Conservation (phyloP, 1,284 basidiomycete genomes). For the Papiliotrema laurentii region DNA sequence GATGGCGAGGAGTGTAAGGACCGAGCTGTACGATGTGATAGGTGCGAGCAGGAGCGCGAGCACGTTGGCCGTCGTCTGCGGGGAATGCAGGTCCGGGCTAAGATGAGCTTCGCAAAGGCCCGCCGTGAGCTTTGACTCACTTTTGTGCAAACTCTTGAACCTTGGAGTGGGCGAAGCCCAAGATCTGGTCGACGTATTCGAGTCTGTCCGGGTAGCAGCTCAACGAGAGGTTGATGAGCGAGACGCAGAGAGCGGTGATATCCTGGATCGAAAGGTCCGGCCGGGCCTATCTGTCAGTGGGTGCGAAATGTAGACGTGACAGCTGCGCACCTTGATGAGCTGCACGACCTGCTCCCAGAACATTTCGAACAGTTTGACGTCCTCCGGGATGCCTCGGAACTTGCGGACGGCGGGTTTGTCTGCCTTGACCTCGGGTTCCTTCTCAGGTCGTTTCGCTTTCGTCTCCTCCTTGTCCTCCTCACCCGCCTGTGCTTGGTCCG, state of each 20-base stretch:
- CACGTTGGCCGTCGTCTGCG: constrained; percentile 81
- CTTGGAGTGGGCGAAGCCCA: constrained; percentile 80
- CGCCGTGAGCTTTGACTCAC: too few relatives aligned
- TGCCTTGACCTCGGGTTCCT: constrained; percentile 9
- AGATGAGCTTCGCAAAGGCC: neutral
- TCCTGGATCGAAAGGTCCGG: constrained; percentile 94
- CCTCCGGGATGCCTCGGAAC: constrained; percentile 86
- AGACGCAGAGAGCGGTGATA: constrained; percentile 87
- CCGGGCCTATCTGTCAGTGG: constrained; percentile 60
- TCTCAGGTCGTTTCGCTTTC: constrained; percentile 47
- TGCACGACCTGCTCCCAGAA: constrained; percentile 98
- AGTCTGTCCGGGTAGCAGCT: constrained; percentile 92
- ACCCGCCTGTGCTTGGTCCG: constrained; percentile 3
- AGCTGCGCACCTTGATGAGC: constrained; percentile 77
- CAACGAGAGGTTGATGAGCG: constrained; percentile 83
- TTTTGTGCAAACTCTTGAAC: constrained; percentile 75
- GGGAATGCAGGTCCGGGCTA: constrained; percentile 80
- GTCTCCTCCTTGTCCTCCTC: constrained; percentile 45
- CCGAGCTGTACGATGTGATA: constrained; percentile 89
- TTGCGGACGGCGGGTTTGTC: constrained; percentile 23
- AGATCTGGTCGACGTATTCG: constrained; percentile 91
- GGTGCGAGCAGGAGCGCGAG: constrained; percentile 82
- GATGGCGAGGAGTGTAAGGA: constrained; percentile 86
- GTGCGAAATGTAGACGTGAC: constrained; percentile 8
- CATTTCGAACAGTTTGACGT: constrained; percentile 89